These are phyloP conservation scores for Calonectria montana DNA, from an alignment of 2,329 filamentous ascomycete species.

Conservation along the genomic window DNA sequence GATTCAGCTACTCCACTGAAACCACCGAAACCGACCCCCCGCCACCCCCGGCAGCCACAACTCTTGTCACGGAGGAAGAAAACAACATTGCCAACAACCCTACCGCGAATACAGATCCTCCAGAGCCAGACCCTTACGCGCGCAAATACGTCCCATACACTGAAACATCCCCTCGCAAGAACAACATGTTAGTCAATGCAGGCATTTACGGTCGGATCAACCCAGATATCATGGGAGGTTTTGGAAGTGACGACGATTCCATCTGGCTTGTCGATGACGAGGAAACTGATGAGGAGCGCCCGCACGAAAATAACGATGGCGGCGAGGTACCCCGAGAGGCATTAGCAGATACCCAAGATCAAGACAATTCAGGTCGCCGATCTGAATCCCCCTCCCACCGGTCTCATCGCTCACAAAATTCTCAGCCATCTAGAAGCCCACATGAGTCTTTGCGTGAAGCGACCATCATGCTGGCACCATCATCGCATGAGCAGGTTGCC, in stretches of 20 bases:
- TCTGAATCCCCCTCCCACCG: conserved; percentile 21
- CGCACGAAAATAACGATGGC: conserved; percentile 6
- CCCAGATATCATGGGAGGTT: conserved; percentile 45
- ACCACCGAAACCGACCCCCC: conserved; percentile 3
- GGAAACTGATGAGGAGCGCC: conserved; percentile 30
- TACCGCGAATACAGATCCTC: conserved; percentile 1
- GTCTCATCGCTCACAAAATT: conserved; percentile 5
- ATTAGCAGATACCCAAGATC: not conserved
- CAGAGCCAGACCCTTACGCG: conserved; percentile 19
- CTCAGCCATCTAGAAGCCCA: not conserved
- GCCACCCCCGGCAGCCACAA: conserved; percentile 10
- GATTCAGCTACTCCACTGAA: conserved; percentile 12
- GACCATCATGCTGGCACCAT: conserved; percentile 32
- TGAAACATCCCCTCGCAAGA: conserved; percentile 39
- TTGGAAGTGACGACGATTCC: conserved; percentile 46
- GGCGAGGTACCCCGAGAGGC: conserved; percentile 15
- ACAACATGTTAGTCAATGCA: conserved; percentile 42
- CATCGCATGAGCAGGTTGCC: conserved; percentile 21
- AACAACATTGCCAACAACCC: not conserved
- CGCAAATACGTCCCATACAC: conserved; percentile 38
- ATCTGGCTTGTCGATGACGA: conserved; percentile 47
- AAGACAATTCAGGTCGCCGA: not conserved
- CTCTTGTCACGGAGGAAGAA: not conserved
- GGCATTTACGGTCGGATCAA: conserved; percentile 46
- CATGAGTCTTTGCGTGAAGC: not conserved